A percentile compares a stretch with the other conserved stretches of the same genome.
Evolutionary conservation across 2,329 filamentous ascomycete species (phyloP).

Genomic region (Cladosporium sp.): DNA sequence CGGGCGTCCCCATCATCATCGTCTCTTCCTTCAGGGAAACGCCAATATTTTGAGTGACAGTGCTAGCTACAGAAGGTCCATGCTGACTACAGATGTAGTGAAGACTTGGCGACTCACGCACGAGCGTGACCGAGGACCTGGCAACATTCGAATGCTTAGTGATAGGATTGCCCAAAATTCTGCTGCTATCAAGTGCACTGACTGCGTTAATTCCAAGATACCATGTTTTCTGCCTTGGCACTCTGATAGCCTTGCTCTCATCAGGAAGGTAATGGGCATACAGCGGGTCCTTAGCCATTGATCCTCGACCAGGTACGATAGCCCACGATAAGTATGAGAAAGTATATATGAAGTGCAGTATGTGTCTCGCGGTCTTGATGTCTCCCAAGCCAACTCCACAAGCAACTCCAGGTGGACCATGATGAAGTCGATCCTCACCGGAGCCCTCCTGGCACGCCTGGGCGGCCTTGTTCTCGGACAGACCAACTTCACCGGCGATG

Average conservation of each 20-base stretch:
- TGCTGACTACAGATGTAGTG: background rate
- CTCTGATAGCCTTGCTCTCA: background rate
- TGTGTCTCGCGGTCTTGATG: too few relatives aligned
- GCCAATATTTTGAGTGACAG: too few relatives aligned
- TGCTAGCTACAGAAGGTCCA: too few relatives aligned
- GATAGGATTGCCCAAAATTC: background rate
- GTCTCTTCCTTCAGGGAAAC: too few relatives aligned
- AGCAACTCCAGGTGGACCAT: background rate
- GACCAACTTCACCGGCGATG: conserved; percentile 20
- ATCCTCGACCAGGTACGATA: background rate
- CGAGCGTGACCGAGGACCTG: too few relatives aligned
- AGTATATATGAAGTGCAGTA: background rate
- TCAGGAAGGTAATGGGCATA: conserved; percentile 5
- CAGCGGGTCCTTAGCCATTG: background rate
- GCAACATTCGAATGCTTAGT: background rate
- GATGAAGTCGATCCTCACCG: conserved; percentile 5
- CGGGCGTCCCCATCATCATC: too few relatives aligned
- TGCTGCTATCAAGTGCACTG: conserved; percentile 11
- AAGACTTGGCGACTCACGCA: background rate
- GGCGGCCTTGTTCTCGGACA: conserved; percentile 6
- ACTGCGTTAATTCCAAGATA: background rate
- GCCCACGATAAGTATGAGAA: background rate
- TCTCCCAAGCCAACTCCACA: background rate
- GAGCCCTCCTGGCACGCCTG: conserved; percentile 1
- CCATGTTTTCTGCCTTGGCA: conserved; percentile 6